Base-by-base conservation (phyloP, 805 yeast species). In the Metschnikowia corniflorae region DNA sequence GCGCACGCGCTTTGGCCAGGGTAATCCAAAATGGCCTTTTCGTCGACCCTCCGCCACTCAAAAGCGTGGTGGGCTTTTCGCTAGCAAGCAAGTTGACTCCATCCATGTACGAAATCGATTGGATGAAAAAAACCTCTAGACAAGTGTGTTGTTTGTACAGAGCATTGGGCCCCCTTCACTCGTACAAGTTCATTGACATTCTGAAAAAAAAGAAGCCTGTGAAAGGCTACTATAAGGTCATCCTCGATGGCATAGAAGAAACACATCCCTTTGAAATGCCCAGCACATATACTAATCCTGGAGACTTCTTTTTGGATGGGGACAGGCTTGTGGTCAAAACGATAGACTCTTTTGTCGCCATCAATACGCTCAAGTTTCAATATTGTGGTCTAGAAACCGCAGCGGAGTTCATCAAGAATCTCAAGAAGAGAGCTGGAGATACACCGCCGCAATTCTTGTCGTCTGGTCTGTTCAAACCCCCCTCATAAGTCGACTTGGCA, bases 31-130 rank as follows among this genome's bases (percentile, higher is more conserved):
- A 63, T 1, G 52, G 60, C 1, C 26, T 58, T 6, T 70, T 50
- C 37, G 31, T n/a, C n/a, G 6, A 26, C 26, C 32, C 34, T 8
- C 26, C 35, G 9, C 30, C 20, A 4, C 14, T 30, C 12, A 13
- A 24, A 5, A 16, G 40, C 12, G 28, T 37, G 4, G 58, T 61
- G 34, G 46, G 60, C 29, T 70, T 50, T 41, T 75, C 84, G 0
- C 66, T 75, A 39, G 93, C 95, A 0, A 60, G 73, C 1, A 82
- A 78, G 50, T 65, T 85, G 19, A 49, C 58, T 1, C 59, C 75
- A 0, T 35, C 50, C 1, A 70, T 67, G 55, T 53, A 61, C 6
- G 63, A 65, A 26, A 63, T 82, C 2, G 26, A 61, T 3, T 84
- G 91, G 87, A 19, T 40, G 1, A 33, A 31, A 2, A 54, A 58